These are phyloP conservation scores for Aphanoascus verrucosus DNA, from an alignment of 2,329 filamentous ascomycete genomes.

Conservation along the genomic window DNA sequence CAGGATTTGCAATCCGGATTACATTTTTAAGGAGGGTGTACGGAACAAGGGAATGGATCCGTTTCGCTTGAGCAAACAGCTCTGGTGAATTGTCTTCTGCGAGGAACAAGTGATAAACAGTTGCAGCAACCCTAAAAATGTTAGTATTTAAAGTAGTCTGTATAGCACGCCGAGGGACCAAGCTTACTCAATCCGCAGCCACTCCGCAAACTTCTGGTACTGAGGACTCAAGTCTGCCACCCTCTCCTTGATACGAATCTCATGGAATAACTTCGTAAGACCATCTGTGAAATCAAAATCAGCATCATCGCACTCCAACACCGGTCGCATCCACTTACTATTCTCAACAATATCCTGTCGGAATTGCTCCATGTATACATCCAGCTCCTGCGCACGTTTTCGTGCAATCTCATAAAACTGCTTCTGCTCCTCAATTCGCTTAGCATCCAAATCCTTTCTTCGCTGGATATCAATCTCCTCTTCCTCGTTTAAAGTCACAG, in stretches of 20 bases:
- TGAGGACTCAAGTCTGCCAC: slow-evolving; percentile 85
- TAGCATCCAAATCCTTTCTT: slow-evolving; percentile 73
- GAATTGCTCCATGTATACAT: slow-evolving; percentile 92
- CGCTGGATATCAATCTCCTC: slow-evolving; percentile 71
- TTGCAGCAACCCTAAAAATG: slow-evolving; percentile 61
- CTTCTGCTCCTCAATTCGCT: slow-evolving; percentile 82
- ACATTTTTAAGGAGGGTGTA: slow-evolving; percentile 93
- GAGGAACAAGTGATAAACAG: slow-evolving; percentile 91
- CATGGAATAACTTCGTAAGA: slow-evolving; percentile 80
- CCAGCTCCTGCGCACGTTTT: slow-evolving; percentile 78
- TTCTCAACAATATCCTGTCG: slow-evolving; percentile 56
- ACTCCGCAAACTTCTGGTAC: slow-evolving; percentile 97
- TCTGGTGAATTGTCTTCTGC: slow-evolving; percentile 98
- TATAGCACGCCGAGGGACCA: neutral
- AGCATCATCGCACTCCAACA: neutral
- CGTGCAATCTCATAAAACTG: slow-evolving; percentile 92
- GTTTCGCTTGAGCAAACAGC: slow-evolving; percentile 83
- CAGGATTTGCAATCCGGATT: slow-evolving; percentile 90
- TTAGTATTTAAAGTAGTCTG: slow-evolving; percentile 9
- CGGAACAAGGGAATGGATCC: slow-evolving; percentile 87
- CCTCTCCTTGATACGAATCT: slow-evolving; percentile 80
- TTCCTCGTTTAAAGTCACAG: slow-evolving; percentile 65
- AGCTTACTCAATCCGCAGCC: slow-evolving; percentile 75
- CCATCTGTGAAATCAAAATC: slow-evolving; percentile 49
- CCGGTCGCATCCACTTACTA: slow-evolving; percentile 45